Evolutionary conservation across 1,284 basidiomycete species (phyloP), one percentile per base, ranked within the genome.

Genomic region (Ceratobasidium sp.): DNA sequence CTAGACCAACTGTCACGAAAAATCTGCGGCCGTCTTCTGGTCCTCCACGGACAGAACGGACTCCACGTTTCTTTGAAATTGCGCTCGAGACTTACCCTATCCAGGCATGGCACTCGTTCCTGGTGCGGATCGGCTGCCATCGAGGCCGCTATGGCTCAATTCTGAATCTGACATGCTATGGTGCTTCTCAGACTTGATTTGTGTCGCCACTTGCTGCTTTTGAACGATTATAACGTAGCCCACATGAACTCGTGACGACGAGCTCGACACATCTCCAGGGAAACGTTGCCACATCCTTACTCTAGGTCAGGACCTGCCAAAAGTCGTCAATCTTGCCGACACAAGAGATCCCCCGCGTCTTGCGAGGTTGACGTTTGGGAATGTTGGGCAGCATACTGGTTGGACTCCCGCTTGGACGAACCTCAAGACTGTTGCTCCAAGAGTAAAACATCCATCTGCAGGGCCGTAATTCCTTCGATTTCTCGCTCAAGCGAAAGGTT

Each of bases 101-200:
- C 64, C n/a, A 67, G 42, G 42, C 46, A n/a, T 46, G 42, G 42
- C 64, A 26, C n/a, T 67, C 64, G 64, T 67, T 67, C 64, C 64
- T 67, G 64, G 64, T 42, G 63, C 23, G 63, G 18, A 64, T n/a
- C 28, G 12, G 33, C 18, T 44, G 28, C 33, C 63, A 33, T 42
- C 40, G 39, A 61, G 13, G 63, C 26, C 23, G 58, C 58, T 6
- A 15, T 33, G 58, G 58, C 58, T 60, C 58, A 60, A 5, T 60
- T 60, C 58, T 60, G 6, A 5, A 60, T n/a, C 4, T 60, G 58
- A 60, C 58, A 13, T 46, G 44, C 13, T 46, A 13, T 46, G 10
- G 6, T 33, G 58, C 58, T 60, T 67, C 61, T 40, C 28, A 2
- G 33, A 18, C 61, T 44, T 10, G 64, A 67, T 67, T 13, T 46